phyloP scores from a whole-genome alignment of 2,329 filamentous ascomycete species.

The Fusarium continuum region DNA sequence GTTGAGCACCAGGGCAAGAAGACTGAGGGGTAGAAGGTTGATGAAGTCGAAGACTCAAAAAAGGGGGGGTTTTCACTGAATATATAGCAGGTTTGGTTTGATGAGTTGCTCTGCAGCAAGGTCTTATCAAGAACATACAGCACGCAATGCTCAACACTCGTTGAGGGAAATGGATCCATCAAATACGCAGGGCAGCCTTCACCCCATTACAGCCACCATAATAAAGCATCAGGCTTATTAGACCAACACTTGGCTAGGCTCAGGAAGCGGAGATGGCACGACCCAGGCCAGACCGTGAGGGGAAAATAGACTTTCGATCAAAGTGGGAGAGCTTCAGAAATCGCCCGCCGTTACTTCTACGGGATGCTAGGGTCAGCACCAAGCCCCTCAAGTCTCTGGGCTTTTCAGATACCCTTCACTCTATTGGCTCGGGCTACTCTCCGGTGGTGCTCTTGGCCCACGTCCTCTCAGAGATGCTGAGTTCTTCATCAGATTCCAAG shows the following conservation, averaged over 20 bases:
- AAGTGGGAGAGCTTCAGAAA: slow-evolving; percentile 29
- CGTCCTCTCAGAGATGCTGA: slow-evolving; percentile 1
- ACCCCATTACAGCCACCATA: slow-evolving; percentile 22
- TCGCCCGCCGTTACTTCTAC: slow-evolving; percentile 15
- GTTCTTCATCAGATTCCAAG: slow-evolving; percentile 5
- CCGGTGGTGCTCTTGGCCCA: slow-evolving; percentile 13
- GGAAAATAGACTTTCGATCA: slow-evolving; percentile 42
- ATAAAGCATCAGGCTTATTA: slow-evolving; percentile 8
- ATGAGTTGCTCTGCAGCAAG: slow-evolving; percentile 8
- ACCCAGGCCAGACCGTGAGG: slow-evolving; percentile 30
- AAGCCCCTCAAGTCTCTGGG: slow-evolving; percentile 23
- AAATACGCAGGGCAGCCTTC: slow-evolving; percentile 26
- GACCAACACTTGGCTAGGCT: slow-evolving; percentile 20
- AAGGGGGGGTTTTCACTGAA: slow-evolving; percentile 7
- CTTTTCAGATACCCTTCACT: neutral
- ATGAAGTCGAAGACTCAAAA: neutral
- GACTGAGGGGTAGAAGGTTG: neutral
- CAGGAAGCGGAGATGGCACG: slow-evolving; percentile 17
- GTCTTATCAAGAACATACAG: neutral
- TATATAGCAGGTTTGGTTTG: slow-evolving; percentile 15
- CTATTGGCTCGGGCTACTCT: slow-evolving; percentile 20
- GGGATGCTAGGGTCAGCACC: slow-evolving; percentile 16
- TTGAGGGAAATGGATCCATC: slow-evolving; percentile 14
- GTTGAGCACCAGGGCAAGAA: neutral
- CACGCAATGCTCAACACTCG: neutral